Evolutionary conservation across 148 eudicot genomes (phyloP).

Genomic region (Cornus controversa): DNA sequence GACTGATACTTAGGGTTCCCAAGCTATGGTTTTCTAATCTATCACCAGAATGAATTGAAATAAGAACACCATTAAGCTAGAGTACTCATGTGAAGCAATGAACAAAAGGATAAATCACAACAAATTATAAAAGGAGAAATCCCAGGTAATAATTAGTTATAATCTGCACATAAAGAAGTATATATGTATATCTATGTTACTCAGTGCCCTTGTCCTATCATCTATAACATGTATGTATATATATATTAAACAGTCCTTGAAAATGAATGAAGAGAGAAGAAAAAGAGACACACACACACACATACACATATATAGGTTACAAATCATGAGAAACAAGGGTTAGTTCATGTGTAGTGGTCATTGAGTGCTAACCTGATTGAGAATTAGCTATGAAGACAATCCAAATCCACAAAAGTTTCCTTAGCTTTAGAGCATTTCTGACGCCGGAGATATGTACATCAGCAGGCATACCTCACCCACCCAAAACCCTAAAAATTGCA

Average conservation of each 20-base stretch:
- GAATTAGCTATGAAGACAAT: constrained; percentile 12
- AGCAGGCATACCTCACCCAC: background rate
- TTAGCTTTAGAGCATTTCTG: background rate
- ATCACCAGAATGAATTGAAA: background rate
- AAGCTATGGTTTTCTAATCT: constrained; percentile 12
- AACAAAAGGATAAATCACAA: background rate
- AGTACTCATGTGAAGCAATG: background rate
- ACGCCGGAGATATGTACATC: no score
- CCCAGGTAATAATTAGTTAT: background rate
- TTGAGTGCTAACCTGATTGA: constrained; percentile 16
- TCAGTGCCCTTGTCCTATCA: background rate
- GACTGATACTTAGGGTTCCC: background rate
- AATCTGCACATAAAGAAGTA: background rate
- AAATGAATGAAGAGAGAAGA: background rate
- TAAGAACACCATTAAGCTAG: background rate
- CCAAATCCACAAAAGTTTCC: background rate
- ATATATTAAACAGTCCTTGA: background rate
- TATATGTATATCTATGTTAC: background rate
- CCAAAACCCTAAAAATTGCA: constrained; percentile 4
- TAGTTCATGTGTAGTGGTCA: no score
- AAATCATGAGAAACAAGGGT: no score
- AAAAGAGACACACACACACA: no score
- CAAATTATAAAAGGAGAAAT: background rate
- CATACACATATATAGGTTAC: no score
- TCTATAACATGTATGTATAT: no score